Base-by-base conservation (phyloP, 1,284 basidiomycete species). In the Mycena sp. region DNA sequence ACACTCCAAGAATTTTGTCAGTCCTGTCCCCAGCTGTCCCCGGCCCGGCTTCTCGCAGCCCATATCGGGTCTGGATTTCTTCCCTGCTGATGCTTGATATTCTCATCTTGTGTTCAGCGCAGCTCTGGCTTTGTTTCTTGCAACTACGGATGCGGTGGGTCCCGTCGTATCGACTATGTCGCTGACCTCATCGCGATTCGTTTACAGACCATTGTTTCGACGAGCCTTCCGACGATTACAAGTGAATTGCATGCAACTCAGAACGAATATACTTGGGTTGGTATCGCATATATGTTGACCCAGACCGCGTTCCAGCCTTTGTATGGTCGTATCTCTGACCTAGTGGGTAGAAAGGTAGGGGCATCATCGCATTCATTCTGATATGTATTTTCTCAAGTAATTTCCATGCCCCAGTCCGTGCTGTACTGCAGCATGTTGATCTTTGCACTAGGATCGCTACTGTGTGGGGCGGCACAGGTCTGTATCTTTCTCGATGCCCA, bases 271-370 rank as follows among this genome's bases (percentile, higher is more conserved):
- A 90, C 89, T n/a, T 94, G 92, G 92, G 89, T 94, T 54, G 89
- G 87, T 25, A 88, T 92, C 40, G 83, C 90, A 21, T 94, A 94
- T 71, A 85, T 93, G 83, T 81, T 94, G 58, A 92, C 92, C 2
- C 92, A 94, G 72, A 93, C 92, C 2, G 90, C 89, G 17, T 87
- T 88, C 67, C 92, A 93, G 71, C 92, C 92, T 41, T 76, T 94
- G 30, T 93, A 93, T 72, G 92, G 90, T 54, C 85, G 85, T 70
- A 76, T 93, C 49, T 92, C 92, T 60, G 90, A 93, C 76, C 81
- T 93, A 49, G 78, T 91, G 60, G 92, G 92, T 48, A 84, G 92
- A 49, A 92, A 88, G 83, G 92, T 88, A 49, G 12, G 51, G 7
- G 38, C 77, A 66, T 29, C 37, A 44, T 58, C 51, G 58, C 17